These are phyloP conservation scores for Arabis hirsuta DNA, from an alignment of 345 rosid species.

Conservation along the genomic window DNA sequence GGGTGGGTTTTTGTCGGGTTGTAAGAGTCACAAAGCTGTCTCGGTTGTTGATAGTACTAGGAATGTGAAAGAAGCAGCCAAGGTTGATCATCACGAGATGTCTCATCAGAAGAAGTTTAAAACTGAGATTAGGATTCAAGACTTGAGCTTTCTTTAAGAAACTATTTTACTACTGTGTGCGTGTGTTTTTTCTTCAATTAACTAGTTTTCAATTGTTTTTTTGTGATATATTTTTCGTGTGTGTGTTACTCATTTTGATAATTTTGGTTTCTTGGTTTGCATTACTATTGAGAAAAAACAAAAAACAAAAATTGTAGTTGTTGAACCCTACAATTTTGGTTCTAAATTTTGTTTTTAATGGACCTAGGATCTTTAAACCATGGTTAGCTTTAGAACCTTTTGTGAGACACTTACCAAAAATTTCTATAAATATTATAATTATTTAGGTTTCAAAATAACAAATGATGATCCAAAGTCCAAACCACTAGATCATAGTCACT, in stretches of 20 bases:
- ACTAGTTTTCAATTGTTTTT: conserved; percentile 1
- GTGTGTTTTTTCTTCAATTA: background rate
- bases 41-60: conserved; percentile 58
- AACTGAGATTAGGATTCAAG: conserved; percentile 45
- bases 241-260: conserved; percentile 22
- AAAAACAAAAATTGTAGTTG: too few relatives aligned
- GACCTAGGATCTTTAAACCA: background rate
- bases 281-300: background rate
- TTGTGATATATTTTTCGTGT: conserved; percentile 16
- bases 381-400: background rate
- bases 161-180: background rate
- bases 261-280: background rate
- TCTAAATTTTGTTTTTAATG: background rate
- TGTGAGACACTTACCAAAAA: background rate
- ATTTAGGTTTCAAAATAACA: too few relatives aligned
- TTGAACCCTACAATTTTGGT: background rate
- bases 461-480: background rate
- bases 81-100: conserved; percentile 33
- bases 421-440: background rate
- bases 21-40: conserved; percentile 75
- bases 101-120: conserved; percentile 40
- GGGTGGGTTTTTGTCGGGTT: conserved; percentile 60
- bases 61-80: conserved; percentile 26
- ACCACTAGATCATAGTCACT: background rate
- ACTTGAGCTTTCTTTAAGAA: conserved; percentile 42